Base-by-base conservation (phyloP, 164 flowering plant genomes). In the Annona squamosa region DNA sequence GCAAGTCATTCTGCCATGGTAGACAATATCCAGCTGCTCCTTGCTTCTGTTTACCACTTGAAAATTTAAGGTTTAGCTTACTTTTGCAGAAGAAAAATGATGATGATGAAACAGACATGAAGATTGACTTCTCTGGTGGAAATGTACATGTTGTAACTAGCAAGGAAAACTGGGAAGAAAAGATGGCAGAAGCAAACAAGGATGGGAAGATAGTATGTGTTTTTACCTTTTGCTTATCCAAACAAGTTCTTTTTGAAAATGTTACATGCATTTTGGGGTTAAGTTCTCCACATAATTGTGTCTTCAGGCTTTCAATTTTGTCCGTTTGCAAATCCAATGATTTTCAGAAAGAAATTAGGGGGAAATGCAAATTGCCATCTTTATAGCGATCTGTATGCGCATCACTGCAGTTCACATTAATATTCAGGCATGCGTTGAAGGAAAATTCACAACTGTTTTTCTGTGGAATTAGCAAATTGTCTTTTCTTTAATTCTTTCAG, bases 161-260 rank as follows among this genome's bases (percentile, higher is more conserved):
- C 19, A 78, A 59, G 65, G 88, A 83, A 43, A 77, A 52, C 52
- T 89, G 96, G 96, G 90, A 91, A 65, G 84, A 81, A 65, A 88
- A 84, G 83, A 52, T 84, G 37, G 75, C 90, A 13, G 90, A 89
- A 78, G 89, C 96, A 44, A 83, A 65, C 41, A 75, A 63, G 71
- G 81, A 82, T 48, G 84, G 81, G 37, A 87, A 85, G 74, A 81
- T 85, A 74, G 93, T 89, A 82, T 77, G 87, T 78, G 65, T 71
- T 59, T 9, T 52, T 63, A 44, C 43, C 7, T 52, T 52, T 70
- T 56, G n/a, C 46, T 4, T 52, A 46, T 46, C 45, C 12, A 46
- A n/a, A 17, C 26, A 17, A 43, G 45, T 45, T 46, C 57, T 46
- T 68, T 12, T 46, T 68, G 70, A 46, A 68, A 16, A 68, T 68